Percentiles rank a stretch among this genome's conserved stretches.
Evolutionary conservation across 2,329 filamentous ascomycete species (phyloP).

Genomic region (Fusarium austroafricanum): DNA sequence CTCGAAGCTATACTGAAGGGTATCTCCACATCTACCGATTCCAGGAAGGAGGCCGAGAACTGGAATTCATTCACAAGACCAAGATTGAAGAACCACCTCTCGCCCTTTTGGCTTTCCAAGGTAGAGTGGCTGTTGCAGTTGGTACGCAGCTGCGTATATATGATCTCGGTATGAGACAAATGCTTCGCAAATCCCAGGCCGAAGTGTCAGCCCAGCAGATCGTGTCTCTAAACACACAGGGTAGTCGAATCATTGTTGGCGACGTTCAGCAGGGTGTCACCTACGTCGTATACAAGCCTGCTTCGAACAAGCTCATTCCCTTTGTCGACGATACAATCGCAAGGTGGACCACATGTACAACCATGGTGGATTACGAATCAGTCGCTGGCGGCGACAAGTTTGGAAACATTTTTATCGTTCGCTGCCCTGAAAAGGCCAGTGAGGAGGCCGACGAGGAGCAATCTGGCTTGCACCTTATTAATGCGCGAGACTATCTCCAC

Average conservation of each 20-base stretch:
- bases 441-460: conserved; percentile 93
- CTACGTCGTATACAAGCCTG: conserved; percentile 92
- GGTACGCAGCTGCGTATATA: conserved; percentile 87
- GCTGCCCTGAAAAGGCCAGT: conserved; percentile 86
- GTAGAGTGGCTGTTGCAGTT: conserved; percentile 85
- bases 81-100: conserved; percentile 89
- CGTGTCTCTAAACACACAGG: conserved; percentile 87
- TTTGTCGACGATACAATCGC: conserved; percentile 92
- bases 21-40: conserved; percentile 95
- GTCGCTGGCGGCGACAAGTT: conserved; percentile 97
- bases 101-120: conserved; percentile 93
- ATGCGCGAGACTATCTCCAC: conserved; percentile 90
- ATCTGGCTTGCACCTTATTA: conserved; percentile 88
- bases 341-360: conserved; percentile 88
- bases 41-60: conserved; percentile 83
- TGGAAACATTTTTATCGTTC: conserved; percentile 93
- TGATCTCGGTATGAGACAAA: conserved; percentile 90
- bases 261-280: conserved; percentile 94
- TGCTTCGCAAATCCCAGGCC: conserved; percentile 91
- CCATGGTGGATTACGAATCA: conserved; percentile 98
- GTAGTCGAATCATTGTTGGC: conserved; percentile 89
- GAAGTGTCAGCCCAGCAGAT: conserved; percentile 85
- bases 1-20: conserved; percentile 79
- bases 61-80: conserved; percentile 97
- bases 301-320: conserved; percentile 90